Percentiles rank a stretch among this genome's conserved stretches.
These are phyloP conservation scores for Bolboschoenus planiculmis DNA, from an alignment of 176 grass and related monocot species.

Conservation along the genomic window DNA sequence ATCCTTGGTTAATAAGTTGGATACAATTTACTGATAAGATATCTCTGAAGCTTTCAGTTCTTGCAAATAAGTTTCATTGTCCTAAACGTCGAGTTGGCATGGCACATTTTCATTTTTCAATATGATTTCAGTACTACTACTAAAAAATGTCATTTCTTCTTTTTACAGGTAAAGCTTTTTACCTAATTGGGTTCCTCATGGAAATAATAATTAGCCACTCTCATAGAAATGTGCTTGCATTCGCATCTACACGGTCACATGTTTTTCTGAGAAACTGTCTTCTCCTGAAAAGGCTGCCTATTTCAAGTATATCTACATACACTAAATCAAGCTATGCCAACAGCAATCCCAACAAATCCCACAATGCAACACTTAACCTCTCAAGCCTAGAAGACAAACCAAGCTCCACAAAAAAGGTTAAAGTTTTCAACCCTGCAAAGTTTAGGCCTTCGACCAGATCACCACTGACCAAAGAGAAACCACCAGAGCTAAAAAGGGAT, in stretches of 20 bases:
- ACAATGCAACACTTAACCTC: slow-evolving; percentile 34
- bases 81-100: background rate
- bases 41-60: background rate
- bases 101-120: background rate
- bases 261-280: slow-evolving; percentile 40
- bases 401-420: slow-evolving; percentile 43
- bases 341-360: slow-evolving; percentile 21
- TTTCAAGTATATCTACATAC: slow-evolving; percentile 30
- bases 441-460: slow-evolving; percentile 31
- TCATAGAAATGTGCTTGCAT: slow-evolving; percentile 54
- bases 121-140: background rate
- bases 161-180: background rate
- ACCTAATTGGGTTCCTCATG: slow-evolving; percentile 24
- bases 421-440: slow-evolving; percentile 23
- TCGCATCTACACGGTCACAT: slow-evolving; percentile 57
- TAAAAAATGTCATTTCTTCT: background rate
- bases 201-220: slow-evolving; percentile 41
- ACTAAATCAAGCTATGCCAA: slow-evolving; percentile 31
- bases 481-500: slow-evolving; percentile 26
- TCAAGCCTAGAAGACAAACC: slow-evolving; percentile 43
- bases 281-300: slow-evolving; percentile 37
- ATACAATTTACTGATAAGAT: background rate
- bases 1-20: background rate
- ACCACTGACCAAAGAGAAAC: slow-evolving; percentile 28
- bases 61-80: background rate